phyloP scores from a whole-genome alignment of 2,329 filamentous ascomycete species.

The Phaeophleospora eucalypticola region DNA sequence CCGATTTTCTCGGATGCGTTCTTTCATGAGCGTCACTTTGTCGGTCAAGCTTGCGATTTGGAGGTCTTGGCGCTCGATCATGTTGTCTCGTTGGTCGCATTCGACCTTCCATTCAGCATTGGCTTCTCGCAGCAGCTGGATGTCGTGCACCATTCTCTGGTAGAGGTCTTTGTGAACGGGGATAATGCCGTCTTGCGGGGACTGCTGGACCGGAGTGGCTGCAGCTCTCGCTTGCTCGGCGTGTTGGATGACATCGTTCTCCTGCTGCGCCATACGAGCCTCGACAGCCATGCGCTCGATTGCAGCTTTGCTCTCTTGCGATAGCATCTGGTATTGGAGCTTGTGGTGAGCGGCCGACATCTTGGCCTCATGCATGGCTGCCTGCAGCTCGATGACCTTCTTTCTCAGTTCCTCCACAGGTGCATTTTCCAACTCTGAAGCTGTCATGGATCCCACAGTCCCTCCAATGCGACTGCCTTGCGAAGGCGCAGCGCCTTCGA shows the following conservation, averaged over 20 bases:
- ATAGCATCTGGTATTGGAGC: conserved; percentile 79
- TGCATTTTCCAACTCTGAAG: conserved; percentile 51
- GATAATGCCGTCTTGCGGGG: conserved; percentile 43
- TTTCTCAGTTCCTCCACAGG: conserved; percentile 50
- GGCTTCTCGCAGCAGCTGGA: conserved; percentile 62
- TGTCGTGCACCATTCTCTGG: conserved; percentile 47
- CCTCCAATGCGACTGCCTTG: conserved; percentile 13
- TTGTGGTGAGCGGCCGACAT: conserved; percentile 88
- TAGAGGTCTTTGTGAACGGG: conserved; percentile 51
- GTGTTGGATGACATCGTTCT: conserved; percentile 77
- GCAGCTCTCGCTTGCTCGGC: conserved; percentile 62
- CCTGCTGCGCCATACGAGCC: conserved; percentile 82
- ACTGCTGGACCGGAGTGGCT: conserved; percentile 41
- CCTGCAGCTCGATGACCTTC: conserved; percentile 51
- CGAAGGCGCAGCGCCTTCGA: conserved; percentile 19
- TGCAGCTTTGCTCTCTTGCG: conserved; percentile 78
- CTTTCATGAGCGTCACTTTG: conserved; percentile 72
- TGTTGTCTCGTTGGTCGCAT: conserved; percentile 68
- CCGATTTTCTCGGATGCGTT: conserved; percentile 82
- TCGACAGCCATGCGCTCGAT: conserved; percentile 85
- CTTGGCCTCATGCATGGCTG: conserved; percentile 61
- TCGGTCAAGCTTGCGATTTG: conserved; percentile 67
- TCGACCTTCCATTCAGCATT: conserved; percentile 61
- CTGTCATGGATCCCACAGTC: conserved; percentile 36
- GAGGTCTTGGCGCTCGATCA: conserved; percentile 74